These are phyloP conservation scores for Tubosaeta sp. DNA, from an alignment of 768 basidiomycete species.

Conservation along the genomic window DNA sequence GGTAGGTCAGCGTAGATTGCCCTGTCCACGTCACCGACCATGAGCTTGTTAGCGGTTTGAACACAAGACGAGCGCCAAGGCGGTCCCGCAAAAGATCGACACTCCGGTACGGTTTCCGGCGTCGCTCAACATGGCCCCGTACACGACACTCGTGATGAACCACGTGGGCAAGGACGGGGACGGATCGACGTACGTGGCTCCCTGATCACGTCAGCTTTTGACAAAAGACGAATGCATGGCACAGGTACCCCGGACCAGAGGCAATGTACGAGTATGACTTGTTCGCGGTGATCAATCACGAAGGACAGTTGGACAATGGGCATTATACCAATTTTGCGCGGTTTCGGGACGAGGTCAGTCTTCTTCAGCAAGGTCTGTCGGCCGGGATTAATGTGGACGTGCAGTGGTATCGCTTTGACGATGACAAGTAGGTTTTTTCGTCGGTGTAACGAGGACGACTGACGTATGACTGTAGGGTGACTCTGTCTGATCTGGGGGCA, in stretches of 20 bases:
- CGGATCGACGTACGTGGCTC: constrained; percentile 19
- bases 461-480: constrained; percentile 47
- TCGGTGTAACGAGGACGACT: not conserved
- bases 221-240: not conserved
- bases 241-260: constrained; percentile 52
- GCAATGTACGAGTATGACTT: constrained; percentile 86
- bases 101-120: constrained; percentile 78
- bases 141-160: constrained; percentile 62
- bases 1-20: constrained; percentile 28
- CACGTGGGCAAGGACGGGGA: constrained; percentile 42
- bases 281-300: constrained; percentile 91
- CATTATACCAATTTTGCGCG: constrained; percentile 90
- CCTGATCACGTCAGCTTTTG: not conserved
- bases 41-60: constrained; percentile 71
- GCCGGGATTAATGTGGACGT: not conserved
- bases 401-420: constrained; percentile 93
- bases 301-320: constrained; percentile 91
- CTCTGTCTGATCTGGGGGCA: constrained; percentile 59
- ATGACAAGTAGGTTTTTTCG: constrained; percentile 67
- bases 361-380: not conserved
- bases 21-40: too few relatives aligned
- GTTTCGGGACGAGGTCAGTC: constrained; percentile 76
- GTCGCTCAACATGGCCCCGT: constrained; percentile 84
- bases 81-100: constrained; percentile 81
- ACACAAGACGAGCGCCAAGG: constrained; percentile 71